Conservation (phyloP, 345 rosid genomes). For the Salix udensis region DNA sequence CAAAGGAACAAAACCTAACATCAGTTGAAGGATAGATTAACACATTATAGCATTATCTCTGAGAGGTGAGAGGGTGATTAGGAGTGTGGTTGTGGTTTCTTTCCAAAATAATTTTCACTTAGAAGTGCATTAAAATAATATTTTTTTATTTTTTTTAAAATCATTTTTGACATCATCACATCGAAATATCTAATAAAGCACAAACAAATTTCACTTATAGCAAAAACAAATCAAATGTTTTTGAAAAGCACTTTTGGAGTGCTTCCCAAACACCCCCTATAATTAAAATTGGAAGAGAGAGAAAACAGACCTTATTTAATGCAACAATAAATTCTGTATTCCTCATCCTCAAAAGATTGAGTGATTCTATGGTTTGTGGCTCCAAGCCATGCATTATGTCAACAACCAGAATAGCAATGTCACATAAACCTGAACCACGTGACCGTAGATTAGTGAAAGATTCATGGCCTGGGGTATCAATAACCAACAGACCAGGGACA, state of each 20-base stretch:
- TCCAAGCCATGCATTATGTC: slow-evolving; percentile 92
- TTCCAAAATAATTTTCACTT: too few species aligned
- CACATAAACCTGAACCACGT: slow-evolving; percentile 92
- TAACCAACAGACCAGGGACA: slow-evolving; percentile 94
- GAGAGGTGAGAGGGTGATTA: too few species aligned
- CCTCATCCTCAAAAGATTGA: slow-evolving; percentile 80
- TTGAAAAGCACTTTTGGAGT: too few species aligned
- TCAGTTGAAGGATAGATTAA: background rate
- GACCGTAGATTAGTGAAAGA: slow-evolving; percentile 87
- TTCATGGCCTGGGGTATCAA: slow-evolving; percentile 98
- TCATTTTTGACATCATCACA: too few species aligned
- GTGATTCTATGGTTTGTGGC: slow-evolving; percentile 90
- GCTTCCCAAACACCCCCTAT: too few species aligned
- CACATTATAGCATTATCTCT: slow-evolving; percentile 8
- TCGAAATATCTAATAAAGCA: too few species aligned
- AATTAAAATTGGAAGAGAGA: background rate
- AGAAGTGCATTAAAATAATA: too few species aligned
- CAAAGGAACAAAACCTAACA: background rate
- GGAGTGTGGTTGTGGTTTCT: too few species aligned
- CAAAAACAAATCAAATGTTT: too few species aligned
- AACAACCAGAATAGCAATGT: slow-evolving; percentile 93
- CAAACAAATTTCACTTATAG: too few species aligned
- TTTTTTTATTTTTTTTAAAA: too few species aligned
- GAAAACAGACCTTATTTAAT: slow-evolving; percentile 65
- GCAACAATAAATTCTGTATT: slow-evolving; percentile 89